Conservation (phyloP, 164 flowering plant species). For the Tetracentron sinense region DNA sequence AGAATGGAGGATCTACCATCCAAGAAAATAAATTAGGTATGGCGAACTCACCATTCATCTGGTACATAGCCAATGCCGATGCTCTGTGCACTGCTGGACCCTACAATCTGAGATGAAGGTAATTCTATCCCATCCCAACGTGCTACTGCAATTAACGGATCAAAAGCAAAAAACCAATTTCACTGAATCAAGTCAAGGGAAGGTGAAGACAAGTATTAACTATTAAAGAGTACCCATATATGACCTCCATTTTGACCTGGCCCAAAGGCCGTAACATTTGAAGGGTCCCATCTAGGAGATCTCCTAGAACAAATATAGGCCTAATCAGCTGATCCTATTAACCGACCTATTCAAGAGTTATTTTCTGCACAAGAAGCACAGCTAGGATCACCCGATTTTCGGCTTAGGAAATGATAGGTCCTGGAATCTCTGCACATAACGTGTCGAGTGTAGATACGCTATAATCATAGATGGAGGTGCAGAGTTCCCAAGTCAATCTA, state of each 20-base stretch:
- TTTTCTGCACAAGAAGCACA: neutral
- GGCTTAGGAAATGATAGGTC: neutral
- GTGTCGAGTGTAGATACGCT: no score
- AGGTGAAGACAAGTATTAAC: no score
- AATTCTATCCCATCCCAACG: slow-evolving; percentile 60
- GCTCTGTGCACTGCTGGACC: slow-evolving; percentile 13
- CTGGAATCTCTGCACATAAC: no score
- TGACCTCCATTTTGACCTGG: no score
- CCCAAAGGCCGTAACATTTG: no score
- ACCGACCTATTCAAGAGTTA: no score
- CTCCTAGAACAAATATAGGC: no score
- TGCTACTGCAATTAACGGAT: slow-evolving; percentile 48
- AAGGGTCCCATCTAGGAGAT: no score
- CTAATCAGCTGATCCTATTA: no score
- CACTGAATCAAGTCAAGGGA: neutral
- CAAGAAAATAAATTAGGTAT: neutral
- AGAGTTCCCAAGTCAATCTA: neutral
- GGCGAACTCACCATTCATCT: slow-evolving; percentile 73
- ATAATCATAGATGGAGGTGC: neutral
- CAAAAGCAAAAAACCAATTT: neutral
- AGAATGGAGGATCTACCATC: neutral
- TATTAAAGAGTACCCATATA: no score
- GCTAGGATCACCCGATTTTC: neutral
- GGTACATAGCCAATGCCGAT: slow-evolving; percentile 63
- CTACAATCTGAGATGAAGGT: slow-evolving; percentile 19